A percentile compares a stretch with the other conserved stretches of the same genome.
phyloP scores from a whole-genome alignment of 805 yeast species.

The Candida endomychidarum region DNA sequence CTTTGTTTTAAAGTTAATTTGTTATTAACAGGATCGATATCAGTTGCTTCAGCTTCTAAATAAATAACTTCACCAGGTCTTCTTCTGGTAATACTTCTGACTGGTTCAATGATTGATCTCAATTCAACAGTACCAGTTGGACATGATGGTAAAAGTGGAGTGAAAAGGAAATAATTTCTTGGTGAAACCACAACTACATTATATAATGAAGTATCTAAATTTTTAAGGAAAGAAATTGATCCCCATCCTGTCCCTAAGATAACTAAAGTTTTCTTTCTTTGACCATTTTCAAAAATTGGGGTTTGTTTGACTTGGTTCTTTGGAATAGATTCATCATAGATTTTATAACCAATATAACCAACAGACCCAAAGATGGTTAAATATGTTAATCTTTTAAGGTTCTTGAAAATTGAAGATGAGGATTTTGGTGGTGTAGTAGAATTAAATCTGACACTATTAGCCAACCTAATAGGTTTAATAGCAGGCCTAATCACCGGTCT shows the following conservation, averaged over 20 bases:
- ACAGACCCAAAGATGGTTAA: constrained; percentile 55
- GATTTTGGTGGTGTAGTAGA: constrained; percentile 10
- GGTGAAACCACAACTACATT: constrained; percentile 91
- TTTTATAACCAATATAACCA: constrained; percentile 50
- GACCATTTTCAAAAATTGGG: constrained; percentile 54
- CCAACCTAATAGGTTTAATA: background rate
- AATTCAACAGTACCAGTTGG: constrained; percentile 91
- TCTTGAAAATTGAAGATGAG: constrained; percentile 36
- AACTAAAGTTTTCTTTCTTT: constrained; percentile 70
- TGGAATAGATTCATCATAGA: constrained; percentile 64
- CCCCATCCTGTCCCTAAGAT: constrained; percentile 95
- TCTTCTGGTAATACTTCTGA: constrained; percentile 80
- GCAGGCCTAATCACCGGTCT: background rate
- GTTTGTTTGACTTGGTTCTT: constrained; percentile 59
- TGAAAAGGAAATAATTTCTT: constrained; percentile 91
- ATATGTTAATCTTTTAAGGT: constrained; percentile 47
- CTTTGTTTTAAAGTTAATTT: constrained; percentile 62
- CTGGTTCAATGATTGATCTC: constrained; percentile 92
- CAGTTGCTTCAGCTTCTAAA: constrained; percentile 88
- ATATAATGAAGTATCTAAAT: constrained; percentile 81
- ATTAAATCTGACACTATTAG: constrained; percentile 13
- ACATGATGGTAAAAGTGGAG: constrained; percentile 92
- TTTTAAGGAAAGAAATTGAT: constrained; percentile 77
- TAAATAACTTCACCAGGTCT: constrained; percentile 75
- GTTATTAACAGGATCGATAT: constrained; percentile 72